A percentile compares a stretch with the other conserved stretches of the same genome.
These are phyloP conservation scores for Arctium lappa DNA, from an alignment of 129 eudicot species.

Conservation along the genomic window DNA sequence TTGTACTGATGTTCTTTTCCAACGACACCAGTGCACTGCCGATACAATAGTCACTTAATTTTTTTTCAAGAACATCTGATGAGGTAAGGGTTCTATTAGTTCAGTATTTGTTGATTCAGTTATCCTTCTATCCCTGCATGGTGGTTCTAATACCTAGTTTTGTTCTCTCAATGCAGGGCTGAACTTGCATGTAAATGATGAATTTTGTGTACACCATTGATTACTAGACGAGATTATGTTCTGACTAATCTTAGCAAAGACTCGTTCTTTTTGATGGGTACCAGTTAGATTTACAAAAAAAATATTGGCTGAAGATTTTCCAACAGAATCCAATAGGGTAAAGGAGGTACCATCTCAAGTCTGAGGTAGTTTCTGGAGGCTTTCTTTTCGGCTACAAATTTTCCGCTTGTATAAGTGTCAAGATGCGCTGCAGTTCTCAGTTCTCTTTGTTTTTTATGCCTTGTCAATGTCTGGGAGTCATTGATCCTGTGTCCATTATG, in stretches of 20 bases:
- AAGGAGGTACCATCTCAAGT: slow-evolving; percentile 26
- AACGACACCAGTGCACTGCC: slow-evolving; percentile 39
- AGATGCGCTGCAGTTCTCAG: slow-evolving; percentile 48
- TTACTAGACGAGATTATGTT: slow-evolving; percentile 36
- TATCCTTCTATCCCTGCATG: background rate
- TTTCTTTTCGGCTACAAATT: slow-evolving; percentile 23
- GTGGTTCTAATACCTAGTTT: slow-evolving; percentile 4
- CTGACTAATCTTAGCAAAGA: slow-evolving; percentile 25
- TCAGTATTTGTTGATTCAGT: background rate
- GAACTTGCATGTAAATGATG: slow-evolving; percentile 44
- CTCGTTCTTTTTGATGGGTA: slow-evolving; percentile 33
- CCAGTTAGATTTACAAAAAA: slow-evolving; percentile 36
- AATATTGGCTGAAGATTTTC: slow-evolving; percentile 35
- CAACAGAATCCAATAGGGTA: slow-evolving; percentile 25
- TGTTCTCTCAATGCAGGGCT: slow-evolving; percentile 38
- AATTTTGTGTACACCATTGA: slow-evolving; percentile 30
- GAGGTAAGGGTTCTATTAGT: slow-evolving; percentile 36
- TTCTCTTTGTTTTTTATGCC: slow-evolving; percentile 25
- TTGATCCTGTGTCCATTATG: slow-evolving; percentile 28
- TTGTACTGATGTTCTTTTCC: slow-evolving; percentile 17
- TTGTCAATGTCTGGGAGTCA: slow-evolving; percentile 17
- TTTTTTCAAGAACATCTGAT: slow-evolving; percentile 29
- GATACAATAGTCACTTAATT: slow-evolving; percentile 41
- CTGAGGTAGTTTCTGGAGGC: slow-evolving; percentile 24
- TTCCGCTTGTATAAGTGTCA: slow-evolving; percentile 20